Conservation (phyloP, 108 stramenopile genomes). For the Nitzschia inconspicua region DNA sequence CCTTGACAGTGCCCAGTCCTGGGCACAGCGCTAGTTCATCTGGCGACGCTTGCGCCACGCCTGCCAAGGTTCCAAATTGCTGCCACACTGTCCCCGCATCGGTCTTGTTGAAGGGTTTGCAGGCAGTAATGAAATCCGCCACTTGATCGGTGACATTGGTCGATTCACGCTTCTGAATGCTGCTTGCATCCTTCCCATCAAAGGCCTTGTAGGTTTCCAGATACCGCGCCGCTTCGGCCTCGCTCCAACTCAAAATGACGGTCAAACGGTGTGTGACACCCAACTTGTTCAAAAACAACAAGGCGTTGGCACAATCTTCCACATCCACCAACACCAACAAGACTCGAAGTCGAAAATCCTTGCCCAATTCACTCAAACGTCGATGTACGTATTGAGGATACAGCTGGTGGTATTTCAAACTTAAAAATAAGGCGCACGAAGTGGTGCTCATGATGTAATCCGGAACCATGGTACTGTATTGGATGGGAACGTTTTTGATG, state of each 20-base stretch:
- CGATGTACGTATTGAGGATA: constrained; percentile 68
- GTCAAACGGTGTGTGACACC: constrained; percentile 73
- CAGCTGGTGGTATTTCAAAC: constrained; percentile 72
- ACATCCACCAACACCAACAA: constrained; percentile 88
- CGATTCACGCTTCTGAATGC: constrained; percentile 69
- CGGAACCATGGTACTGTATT: constrained; percentile 66
- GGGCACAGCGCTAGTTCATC: constrained; percentile 79
- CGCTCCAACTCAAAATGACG: constrained; percentile 81
- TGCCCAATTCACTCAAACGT: constrained; percentile 63
- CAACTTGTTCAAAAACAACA: constrained; percentile 73
- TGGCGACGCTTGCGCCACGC: constrained; percentile 50
- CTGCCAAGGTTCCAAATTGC: constrained; percentile 59
- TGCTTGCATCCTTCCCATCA: constrained; percentile 81
- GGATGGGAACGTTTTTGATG: constrained; percentile 75
- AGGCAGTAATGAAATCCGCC: constrained; percentile 52
- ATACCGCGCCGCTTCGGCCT: constrained; percentile 88
- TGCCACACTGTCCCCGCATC: constrained; percentile 63
- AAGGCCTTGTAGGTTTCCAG: constrained; percentile 92
- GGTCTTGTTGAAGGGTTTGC: constrained; percentile 74
- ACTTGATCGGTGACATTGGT: constrained; percentile 61
- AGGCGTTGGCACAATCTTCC: constrained; percentile 70
- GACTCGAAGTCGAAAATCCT: constrained; percentile 69
- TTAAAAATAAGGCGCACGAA: constrained; percentile 69
- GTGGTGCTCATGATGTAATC: constrained; percentile 71
- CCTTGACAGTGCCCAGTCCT: constrained; percentile 84